Percentiles rank a stretch among this genome's conserved stretches.
These are phyloP conservation scores for Gaillardinia entomophila DNA, from an alignment of 805 yeast genomes.

Conservation along the genomic window DNA sequence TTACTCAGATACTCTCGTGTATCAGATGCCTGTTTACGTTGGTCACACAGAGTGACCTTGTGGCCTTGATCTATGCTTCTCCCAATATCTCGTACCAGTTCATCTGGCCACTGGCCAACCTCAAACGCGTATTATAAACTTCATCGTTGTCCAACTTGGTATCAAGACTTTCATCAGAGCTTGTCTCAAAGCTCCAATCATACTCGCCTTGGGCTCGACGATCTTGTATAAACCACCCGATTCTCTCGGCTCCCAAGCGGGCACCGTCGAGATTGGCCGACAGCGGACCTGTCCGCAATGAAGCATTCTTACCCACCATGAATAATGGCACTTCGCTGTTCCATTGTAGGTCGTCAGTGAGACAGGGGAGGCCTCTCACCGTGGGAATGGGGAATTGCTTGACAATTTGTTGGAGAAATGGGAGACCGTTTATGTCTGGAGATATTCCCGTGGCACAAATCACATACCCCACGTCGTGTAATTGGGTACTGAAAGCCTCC, in stretches of 20 bases:
- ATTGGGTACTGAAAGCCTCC: conserved; percentile 1
- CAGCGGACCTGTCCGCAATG: conserved; percentile 38
- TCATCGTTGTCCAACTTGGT: too few relatives aligned
- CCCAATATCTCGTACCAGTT: conserved; percentile 22
- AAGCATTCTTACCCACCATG: conserved; percentile 39
- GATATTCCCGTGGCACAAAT: conserved; percentile 38
- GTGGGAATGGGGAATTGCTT: conserved; percentile 21
- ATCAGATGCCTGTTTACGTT: too few relatives aligned
- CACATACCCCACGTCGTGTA: conserved; percentile 26
- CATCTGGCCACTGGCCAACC: conserved; percentile 21
- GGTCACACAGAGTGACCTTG: too few relatives aligned
- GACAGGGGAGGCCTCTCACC: conserved; percentile 35
- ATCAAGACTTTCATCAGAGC: not conserved
- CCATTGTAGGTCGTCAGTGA: conserved; percentile 42
- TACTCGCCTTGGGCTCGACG: conserved; percentile 7
- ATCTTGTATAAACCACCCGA: conserved; percentile 32
- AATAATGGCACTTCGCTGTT: conserved; percentile 31
- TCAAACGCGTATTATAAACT: conserved; percentile 13
- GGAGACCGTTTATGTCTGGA: conserved; percentile 21
- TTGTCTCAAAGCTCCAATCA: too few relatives aligned
- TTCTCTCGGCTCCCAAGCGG: conserved; percentile 38
- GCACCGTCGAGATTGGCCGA: conserved; percentile 45
- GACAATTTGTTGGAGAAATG: conserved; percentile 23
- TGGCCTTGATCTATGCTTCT: conserved; percentile 2
- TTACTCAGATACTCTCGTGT: too few relatives aligned